Evolutionary conservation across 73 alveolate genomes (phyloP).

Genomic region (Tetrahymena elliotti): DNA sequence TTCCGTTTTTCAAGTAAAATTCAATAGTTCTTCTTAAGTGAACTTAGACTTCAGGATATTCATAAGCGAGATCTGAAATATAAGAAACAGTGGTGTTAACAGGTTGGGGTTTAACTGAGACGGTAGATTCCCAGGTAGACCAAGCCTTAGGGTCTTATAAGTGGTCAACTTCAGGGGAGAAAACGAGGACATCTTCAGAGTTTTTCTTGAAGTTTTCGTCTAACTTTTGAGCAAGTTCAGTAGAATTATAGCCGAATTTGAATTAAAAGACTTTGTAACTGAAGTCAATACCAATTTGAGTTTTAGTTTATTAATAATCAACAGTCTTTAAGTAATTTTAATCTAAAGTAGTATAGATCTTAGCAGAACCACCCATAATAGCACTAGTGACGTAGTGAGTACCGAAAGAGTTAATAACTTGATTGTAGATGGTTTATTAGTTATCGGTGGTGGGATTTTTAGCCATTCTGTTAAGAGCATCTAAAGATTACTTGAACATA

Average conservation of each 20-base stretch:
- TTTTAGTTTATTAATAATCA: not conserved
- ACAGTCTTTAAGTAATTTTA: not conserved
- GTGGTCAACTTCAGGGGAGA: not conserved
- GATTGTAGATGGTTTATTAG: not conserved
- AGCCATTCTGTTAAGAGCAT: not conserved
- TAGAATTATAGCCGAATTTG: not conserved
- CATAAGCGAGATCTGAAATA: not conserved
- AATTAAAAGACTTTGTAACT: not conserved
- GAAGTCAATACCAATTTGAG: not conserved
- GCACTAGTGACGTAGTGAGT: not conserved
- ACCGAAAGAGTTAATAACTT: not conserved
- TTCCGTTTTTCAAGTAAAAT: not conserved
- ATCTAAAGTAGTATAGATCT: not conserved
- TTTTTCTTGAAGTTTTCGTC: not conserved
- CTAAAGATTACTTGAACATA: not conserved
- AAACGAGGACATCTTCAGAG: not conserved
- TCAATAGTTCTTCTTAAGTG: not conserved
- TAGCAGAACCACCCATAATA: not conserved
- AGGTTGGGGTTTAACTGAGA: not conserved
- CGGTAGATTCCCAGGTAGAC: not conserved
- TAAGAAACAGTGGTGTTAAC: not conserved
- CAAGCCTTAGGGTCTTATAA: not conserved
- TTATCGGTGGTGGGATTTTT: not conserved
- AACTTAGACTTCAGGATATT: not conserved
- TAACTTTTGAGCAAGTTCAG: not conserved